Conservation (phyloP, 768 basidiomycete genomes). For the Leccinum incarnatum region DNA sequence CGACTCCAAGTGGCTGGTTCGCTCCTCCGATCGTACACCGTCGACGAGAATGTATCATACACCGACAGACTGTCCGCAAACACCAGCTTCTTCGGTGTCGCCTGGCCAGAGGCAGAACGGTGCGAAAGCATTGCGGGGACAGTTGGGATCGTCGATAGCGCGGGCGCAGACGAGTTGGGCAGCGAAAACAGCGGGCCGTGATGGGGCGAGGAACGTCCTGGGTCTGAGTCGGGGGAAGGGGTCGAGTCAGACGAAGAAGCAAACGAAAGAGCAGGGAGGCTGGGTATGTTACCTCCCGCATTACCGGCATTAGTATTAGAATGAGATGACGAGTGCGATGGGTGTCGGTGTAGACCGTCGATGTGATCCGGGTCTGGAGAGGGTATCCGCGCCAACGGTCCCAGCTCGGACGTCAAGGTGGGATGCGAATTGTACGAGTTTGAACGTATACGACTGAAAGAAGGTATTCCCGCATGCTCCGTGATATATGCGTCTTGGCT, state of each 20-base stretch:
- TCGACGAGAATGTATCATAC: conserved; percentile 92
- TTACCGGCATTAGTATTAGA: conserved; percentile 19
- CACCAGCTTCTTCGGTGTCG: conserved; percentile 71
- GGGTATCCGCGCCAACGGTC: conserved; percentile 80
- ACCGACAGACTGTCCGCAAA: conserved; percentile 93
- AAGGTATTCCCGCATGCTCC: conserved; percentile 39
- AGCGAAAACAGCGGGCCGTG: conserved; percentile 64
- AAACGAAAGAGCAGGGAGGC: conserved; percentile 60
- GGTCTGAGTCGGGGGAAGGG: conserved; percentile 37
- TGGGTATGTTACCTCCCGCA: conserved; percentile 31
- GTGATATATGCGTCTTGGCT: conserved; percentile 56
- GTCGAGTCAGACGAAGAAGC: conserved; percentile 38
- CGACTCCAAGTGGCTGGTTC: conserved; percentile 98
- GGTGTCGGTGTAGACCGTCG: conserved; percentile 78
- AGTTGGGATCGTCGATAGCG: conserved; percentile 58
- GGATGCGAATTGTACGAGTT: conserved; percentile 74
- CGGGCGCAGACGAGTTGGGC: conserved; percentile 88
- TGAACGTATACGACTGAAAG: conserved; percentile 60
- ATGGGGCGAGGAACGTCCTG: conserved; percentile 35
- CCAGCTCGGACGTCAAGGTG: conserved; percentile 49
- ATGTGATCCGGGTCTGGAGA: conserved; percentile 84
- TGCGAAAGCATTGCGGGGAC: conserved; percentile 56
- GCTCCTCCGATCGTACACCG: conserved; percentile 90
- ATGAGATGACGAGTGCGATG: conserved; percentile 51
- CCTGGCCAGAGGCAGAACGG: conserved; percentile 71